phyloP scores from a whole-genome alignment of 371 early-diverging fungal species.

The Mucor piriformis region DNA sequence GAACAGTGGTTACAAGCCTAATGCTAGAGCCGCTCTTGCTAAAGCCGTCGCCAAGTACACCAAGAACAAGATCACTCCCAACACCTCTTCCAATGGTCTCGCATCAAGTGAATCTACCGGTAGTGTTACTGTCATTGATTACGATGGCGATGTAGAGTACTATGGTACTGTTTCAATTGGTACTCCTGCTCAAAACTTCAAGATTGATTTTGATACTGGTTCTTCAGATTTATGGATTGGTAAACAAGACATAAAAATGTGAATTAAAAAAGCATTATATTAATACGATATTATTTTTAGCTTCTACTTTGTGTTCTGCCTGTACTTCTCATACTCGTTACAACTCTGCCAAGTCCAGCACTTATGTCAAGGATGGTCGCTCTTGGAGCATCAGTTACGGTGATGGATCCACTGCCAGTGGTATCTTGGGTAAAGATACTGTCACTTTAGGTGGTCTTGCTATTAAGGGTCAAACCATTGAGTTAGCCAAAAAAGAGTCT shows the following conservation, averaged over 20 bases:
- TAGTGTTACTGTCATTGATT: conserved; percentile 23
- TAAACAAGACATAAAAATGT: too few species aligned
- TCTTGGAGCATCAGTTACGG: conserved; percentile 55
- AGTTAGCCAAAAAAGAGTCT: conserved; percentile 23
- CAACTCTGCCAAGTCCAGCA: conserved; percentile 43
- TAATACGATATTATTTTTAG: too few species aligned
- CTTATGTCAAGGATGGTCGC: conserved; percentile 42
- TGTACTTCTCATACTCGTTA: conserved; percentile 39
- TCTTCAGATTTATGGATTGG: conserved; percentile 70
- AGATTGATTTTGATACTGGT: conserved; percentile 76
- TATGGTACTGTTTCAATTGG: conserved; percentile 62
- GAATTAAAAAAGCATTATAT: too few species aligned
- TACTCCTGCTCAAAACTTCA: conserved; percentile 65
- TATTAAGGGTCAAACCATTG: conserved; percentile 28
- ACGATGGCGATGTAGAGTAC: conserved; percentile 43
- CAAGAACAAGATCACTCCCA: conserved; percentile 6
- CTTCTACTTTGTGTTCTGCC: too few species aligned
- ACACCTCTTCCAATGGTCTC: background rate
- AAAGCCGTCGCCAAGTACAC: conserved; percentile 21
- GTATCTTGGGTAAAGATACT: conserved; percentile 29
- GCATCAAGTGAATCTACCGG: background rate
- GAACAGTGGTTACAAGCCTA: conserved; percentile 21
- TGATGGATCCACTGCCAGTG: conserved; percentile 41
- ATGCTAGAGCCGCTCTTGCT: conserved; percentile 18
- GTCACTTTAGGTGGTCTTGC: conserved; percentile 31